These are phyloP conservation scores for Diplodia seriata DNA, from an alignment of 2,329 filamentous ascomycete species.

Conservation along the genomic window DNA sequence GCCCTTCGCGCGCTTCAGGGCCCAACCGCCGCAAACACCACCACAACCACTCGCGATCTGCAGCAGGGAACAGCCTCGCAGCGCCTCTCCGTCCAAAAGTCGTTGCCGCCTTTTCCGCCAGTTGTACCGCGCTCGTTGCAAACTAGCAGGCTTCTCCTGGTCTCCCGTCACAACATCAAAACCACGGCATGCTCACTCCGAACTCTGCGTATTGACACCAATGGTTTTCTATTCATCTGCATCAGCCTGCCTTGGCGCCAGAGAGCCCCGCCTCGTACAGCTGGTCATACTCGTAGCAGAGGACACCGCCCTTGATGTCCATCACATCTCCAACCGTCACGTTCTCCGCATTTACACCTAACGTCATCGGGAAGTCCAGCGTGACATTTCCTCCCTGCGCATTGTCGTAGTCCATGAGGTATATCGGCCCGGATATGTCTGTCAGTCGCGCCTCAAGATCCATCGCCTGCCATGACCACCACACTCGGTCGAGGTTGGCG, in stretches of 20 bases:
- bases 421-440: conserved; percentile 34
- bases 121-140: neutral
- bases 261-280: neutral
- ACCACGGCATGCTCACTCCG: neutral
- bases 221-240: neutral
- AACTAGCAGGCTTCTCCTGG: no score
- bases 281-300: conserved; percentile 33
- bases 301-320: conserved; percentile 32
- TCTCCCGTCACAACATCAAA: no score
- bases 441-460: conserved; percentile 45
- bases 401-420: conserved; percentile 32
- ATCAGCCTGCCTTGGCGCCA: neutral
- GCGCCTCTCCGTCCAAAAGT: neutral
- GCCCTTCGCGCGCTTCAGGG: conserved; percentile 6
- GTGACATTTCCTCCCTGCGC: conserved; percentile 27
- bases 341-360: conserved; percentile 30
- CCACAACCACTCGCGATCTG: neutral
- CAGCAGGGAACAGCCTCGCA: neutral
- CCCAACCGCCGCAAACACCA: conserved; percentile 27
- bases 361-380: conserved; percentile 23
- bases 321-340: conserved; percentile 30
- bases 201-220: neutral
- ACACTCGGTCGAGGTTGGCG: conserved; percentile 56
- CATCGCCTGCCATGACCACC: conserved; percentile 60
- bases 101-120: neutral